Percentiles rank a stretch among this genome's conserved stretches.
These are phyloP conservation scores for Arthroderma uncinatum DNA, from an alignment of 2,329 filamentous ascomycete species.

Conservation along the genomic window DNA sequence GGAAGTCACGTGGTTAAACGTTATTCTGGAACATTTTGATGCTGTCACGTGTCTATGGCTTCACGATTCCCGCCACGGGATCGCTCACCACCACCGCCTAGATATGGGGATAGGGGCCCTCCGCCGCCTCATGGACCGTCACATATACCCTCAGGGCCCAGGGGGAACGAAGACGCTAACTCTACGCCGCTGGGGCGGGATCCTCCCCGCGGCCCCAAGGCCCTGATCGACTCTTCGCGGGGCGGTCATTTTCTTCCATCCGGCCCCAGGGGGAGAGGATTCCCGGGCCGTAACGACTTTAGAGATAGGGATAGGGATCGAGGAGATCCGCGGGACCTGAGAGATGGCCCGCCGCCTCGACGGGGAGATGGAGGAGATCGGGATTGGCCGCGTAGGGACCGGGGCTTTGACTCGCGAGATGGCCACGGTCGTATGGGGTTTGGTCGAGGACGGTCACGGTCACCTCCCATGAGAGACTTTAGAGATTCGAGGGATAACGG, in stretches of 20 bases:
- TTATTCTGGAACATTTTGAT: conserved; percentile 12
- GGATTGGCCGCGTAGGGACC: conserved; percentile 38
- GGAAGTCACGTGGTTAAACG: background rate
- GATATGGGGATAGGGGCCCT: conserved; percentile 58
- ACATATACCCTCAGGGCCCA: conserved; percentile 43
- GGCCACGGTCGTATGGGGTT: conserved; percentile 30
- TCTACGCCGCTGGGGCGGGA: conserved; percentile 52
- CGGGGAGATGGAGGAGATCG: conserved; percentile 29
- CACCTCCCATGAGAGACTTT: conserved; percentile 32
- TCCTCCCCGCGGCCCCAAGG: conserved; percentile 71
- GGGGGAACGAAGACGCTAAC: conserved; percentile 47
- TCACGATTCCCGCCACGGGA: conserved; percentile 57
- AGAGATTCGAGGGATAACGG: conserved; percentile 29
- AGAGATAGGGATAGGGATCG: conserved; percentile 38
- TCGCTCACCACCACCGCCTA: conserved; percentile 49
- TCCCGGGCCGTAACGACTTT: conserved; percentile 46
- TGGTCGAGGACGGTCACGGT: conserved; percentile 36
- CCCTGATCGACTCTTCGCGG: conserved; percentile 57
- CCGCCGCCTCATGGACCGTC: conserved; percentile 37
- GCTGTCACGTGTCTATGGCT: conserved; percentile 32
- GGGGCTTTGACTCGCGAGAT: conserved; percentile 37
- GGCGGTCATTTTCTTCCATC: conserved; percentile 35
- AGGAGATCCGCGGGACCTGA: conserved; percentile 19
- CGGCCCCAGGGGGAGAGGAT: conserved; percentile 51
- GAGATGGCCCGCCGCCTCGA: conserved; percentile 29